These are phyloP conservation scores for Coemansia sp. DNA, from an alignment of 192 early-diverging fungal genomes.

Conservation along the genomic window DNA sequence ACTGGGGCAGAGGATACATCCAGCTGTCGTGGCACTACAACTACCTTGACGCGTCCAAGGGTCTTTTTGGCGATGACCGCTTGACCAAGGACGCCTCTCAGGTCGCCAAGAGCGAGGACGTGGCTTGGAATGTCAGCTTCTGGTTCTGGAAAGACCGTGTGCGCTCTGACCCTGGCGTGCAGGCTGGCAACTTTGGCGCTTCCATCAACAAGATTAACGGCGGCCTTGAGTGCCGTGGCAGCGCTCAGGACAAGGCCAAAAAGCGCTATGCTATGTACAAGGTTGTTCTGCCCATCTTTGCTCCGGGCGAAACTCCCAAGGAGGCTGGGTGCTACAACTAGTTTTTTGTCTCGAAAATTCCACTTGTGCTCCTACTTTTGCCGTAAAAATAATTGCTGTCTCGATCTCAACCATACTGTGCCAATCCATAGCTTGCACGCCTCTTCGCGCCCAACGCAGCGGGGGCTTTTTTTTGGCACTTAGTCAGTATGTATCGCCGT, in stretches of 20 bases:
- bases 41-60: constrained; percentile 45
- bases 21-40: constrained; percentile 54
- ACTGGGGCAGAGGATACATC: constrained; percentile 55
- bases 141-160: constrained; percentile 52
- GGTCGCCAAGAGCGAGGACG: constrained; percentile 32
- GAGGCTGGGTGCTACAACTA: constrained; percentile 52
- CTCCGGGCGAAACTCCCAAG: constrained; percentile 26
- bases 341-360: background rate
- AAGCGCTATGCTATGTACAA: constrained; percentile 54
- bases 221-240: constrained; percentile 46
- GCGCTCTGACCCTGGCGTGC: constrained; percentile 32
- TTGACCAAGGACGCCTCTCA: constrained; percentile 24
- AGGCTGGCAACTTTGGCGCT: constrained; percentile 50
- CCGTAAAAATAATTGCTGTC: background rate
- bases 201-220: constrained; percentile 53
- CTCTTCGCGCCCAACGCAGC: too few relatives aligned
- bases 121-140: constrained; percentile 43
- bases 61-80: constrained; percentile 40
- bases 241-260: constrained; percentile 39
- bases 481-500: too few relatives aligned
- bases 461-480: too few relatives aligned
- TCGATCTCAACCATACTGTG: too few relatives aligned
- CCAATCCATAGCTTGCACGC: too few relatives aligned
- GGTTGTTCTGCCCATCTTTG: constrained; percentile 39
- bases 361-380: background rate